Evolutionary conservation across 1,139 yeast species (phyloP), one percentile per base, ranked within the genome.

Genomic region (Meyerozyma elateridarum): DNA sequence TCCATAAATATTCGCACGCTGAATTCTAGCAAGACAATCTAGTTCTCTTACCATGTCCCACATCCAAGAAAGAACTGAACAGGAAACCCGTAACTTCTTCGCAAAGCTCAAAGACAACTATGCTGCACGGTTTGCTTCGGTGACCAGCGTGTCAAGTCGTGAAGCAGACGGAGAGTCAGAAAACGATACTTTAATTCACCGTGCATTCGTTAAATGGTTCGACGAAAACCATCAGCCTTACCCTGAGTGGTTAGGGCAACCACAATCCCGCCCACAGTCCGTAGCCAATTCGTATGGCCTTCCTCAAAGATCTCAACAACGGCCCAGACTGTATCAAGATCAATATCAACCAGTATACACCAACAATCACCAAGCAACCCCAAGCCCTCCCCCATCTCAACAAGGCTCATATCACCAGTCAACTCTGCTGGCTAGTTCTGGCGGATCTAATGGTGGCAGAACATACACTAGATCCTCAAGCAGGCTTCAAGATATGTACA

Each of bases 211-310:
- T 24, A 59, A 56, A 36, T 64, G 61, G 43, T 68, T 51, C 37
- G 69, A 65, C 33, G 28, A 49, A 2, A 49, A 47, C 15, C 48
- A 54, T 18, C 51, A 59, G 32, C 56, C 64, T 8, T 68, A 61
- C 36, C 74, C 74, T 7, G 73, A 65, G 19, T 68, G 74, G 74
- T 52, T 68, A 15, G 73, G 72, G 5, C 67, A 52, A 4, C 42
- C 49, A 36, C 14, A 18, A 24, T 18, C 8, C 17, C 9, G 25
- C 8, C 27, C 31, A 5, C 9, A n/a, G n/a, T n/a, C n/a, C n/a
- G n/a, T 25, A 19, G 19, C 27, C 18, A 24, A 24, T 15, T 4
- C 14, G 17, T 33, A 33, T 25, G 27, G 38, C 21, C 34, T 36
- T 11, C 43, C 38, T 4, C 30, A 32, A 17, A 12, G 20, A 22